Evolutionary conservation across 148 eudicot genomes (phyloP).

Genomic region (Drosera capensis): DNA sequence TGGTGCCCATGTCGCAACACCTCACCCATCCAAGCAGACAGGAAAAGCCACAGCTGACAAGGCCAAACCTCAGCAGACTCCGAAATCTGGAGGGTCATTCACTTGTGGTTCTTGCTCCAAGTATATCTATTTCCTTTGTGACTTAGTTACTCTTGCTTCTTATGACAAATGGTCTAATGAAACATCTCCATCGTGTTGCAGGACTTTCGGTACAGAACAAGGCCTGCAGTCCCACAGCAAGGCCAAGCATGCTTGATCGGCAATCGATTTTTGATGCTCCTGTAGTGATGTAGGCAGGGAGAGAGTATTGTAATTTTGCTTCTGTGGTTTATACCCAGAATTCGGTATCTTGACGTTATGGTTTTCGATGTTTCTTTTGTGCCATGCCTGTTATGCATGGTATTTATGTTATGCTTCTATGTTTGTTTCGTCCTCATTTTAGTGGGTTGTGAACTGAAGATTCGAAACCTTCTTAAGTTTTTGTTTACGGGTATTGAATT

Average conservation of each 20-base stretch:
- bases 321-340: no score
- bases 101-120: constrained; percentile 40
- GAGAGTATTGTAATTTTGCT: no score
- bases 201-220: constrained; percentile 50
- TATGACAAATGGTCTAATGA: not conserved
- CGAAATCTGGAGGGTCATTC: constrained; percentile 39
- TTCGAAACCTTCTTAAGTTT: no score
- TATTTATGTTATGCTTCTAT: no score
- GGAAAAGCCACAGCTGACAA: constrained; percentile 41
- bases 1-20: constrained; percentile 50
- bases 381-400: no score
- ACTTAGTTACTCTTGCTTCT: not conserved
- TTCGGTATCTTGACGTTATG: no score
- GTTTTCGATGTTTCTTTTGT: no score
- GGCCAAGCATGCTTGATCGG: constrained; percentile 77
- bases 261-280: no score
- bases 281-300: no score
- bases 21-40: constrained; percentile 58
- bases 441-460: no score
- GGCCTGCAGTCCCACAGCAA: constrained; percentile 56
- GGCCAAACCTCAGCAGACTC: constrained; percentile 44
- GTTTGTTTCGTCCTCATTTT: no score
- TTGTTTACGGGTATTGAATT: no score
- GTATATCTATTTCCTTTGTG: constrained; percentile 12
- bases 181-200: constrained; percentile 6